Conservation (phyloP, 306 rosid species). For the Casuarina cunninghamiana region DNA sequence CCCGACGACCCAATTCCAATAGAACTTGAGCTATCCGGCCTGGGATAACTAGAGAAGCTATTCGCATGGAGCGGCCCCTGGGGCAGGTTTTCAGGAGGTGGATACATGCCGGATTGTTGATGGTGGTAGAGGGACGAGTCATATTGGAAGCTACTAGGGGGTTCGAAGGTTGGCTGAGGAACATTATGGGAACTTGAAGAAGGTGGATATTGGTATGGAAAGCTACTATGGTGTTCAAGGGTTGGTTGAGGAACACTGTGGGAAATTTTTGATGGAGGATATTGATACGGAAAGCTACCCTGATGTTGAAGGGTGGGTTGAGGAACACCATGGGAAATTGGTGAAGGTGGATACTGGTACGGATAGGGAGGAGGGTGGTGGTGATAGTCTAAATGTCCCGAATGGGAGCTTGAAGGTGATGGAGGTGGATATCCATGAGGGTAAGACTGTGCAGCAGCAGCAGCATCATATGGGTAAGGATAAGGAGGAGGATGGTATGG, state of each 20-base stretch:
- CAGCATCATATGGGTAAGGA: constrained; percentile 27
- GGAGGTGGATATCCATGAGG: constrained; percentile 40
- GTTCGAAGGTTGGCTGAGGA: constrained; percentile 50
- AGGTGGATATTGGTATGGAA: constrained; percentile 44
- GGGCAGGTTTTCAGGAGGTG: constrained; percentile 30
- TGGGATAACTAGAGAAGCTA: constrained; percentile 53
- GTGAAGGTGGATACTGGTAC: constrained; percentile 37
- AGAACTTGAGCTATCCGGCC: constrained; percentile 33
- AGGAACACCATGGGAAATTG: constrained; percentile 32
- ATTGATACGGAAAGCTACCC: constrained; percentile 54
- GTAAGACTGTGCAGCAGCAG: constrained; percentile 3
- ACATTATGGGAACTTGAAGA: constrained; percentile 28
- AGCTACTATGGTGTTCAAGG: constrained; percentile 53
- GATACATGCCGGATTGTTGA: constrained; percentile 41
- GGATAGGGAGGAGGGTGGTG: constrained; percentile 34
- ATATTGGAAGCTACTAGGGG: constrained; percentile 56
- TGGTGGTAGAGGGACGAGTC: constrained; percentile 50
- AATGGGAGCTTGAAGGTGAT: constrained; percentile 30
- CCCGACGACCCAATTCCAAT: constrained; percentile 23
- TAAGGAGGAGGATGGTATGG: constrained; percentile 29
- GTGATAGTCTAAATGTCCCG: constrained; percentile 30
- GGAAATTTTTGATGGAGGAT: constrained; percentile 30
- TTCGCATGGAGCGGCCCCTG: constrained; percentile 31
- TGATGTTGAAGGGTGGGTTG: constrained; percentile 48
- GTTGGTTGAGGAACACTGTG: constrained; percentile 40